Conservation (phyloP, 2,329 filamentous ascomycete genomes). For the Colletotrichum kahawae region DNA sequence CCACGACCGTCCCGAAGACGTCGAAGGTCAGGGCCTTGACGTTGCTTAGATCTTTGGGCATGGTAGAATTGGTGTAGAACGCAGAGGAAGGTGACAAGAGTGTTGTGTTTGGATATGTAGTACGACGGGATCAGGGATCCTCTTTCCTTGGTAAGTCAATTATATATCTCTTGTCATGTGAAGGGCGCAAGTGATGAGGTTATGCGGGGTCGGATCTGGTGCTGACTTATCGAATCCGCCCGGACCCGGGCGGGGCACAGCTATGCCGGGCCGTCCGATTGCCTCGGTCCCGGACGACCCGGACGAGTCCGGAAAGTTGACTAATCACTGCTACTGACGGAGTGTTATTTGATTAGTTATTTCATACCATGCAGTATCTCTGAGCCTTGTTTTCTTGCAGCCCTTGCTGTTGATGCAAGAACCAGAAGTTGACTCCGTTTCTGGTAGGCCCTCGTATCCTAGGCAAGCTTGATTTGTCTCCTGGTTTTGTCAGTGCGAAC, state of each 20-base stretch:
- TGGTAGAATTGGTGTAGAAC: not conserved
- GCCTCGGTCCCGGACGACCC: not conserved
- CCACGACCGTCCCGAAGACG: constrained; percentile 80
- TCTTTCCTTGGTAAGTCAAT: not conserved
- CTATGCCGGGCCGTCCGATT: not conserved
- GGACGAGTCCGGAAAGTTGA: not conserved
- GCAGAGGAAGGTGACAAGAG: not conserved
- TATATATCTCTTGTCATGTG: not conserved
- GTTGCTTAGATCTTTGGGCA: not conserved
- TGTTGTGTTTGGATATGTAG: not conserved
- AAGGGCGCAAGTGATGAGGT: not conserved
- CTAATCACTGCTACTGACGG: not conserved
- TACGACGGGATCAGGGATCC: not conserved
- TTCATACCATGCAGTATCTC: too few species aligned
- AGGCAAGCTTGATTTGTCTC: too few species aligned
- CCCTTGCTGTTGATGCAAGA: too few species aligned
- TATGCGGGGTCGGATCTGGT: not conserved
- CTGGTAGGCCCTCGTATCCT: too few species aligned
- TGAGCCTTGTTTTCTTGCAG: too few species aligned
- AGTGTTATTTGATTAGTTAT: too few species aligned
- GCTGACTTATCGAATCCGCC: not conserved
- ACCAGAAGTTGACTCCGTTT: too few species aligned
- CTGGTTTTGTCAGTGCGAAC: too few species aligned
- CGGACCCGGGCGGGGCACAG: not conserved
- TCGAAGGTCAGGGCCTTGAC: constrained; percentile 73